phyloP scores from a whole-genome alignment of 805 yeast genomes.

The Cyberlindnera mrakii region DNA sequence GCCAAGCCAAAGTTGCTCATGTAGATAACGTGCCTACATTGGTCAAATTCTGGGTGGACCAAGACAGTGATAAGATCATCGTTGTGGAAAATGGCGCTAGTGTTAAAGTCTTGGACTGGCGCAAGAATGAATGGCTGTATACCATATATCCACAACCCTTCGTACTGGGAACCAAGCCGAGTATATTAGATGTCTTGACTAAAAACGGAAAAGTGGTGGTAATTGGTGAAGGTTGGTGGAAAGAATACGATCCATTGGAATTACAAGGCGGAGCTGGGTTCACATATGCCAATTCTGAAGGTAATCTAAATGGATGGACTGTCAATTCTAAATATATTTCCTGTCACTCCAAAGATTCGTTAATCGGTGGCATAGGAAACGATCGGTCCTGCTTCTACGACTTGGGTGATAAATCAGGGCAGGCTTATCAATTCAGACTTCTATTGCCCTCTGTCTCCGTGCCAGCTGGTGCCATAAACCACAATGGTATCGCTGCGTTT shows the following conservation, averaged over 20 bases:
- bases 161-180: constrained; percentile 8
- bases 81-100: constrained; percentile 28
- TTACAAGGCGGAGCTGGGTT: constrained; percentile 30
- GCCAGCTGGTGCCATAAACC: constrained; percentile 19
- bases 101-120: constrained; percentile 30
- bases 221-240: constrained; percentile 31
- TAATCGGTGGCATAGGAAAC: constrained; percentile 18
- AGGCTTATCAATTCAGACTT: constrained; percentile 17
- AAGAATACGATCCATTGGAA: constrained; percentile 20
- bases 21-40: constrained; percentile 20
- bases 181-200: constrained; percentile 19
- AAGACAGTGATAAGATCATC: constrained; percentile 26
- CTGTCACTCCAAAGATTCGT: constrained; percentile 5
- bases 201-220: constrained; percentile 23
- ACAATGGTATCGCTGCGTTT: constrained; percentile 19
- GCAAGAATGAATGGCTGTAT: constrained; percentile 23
- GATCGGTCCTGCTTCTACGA: constrained; percentile 22
- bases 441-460: constrained; percentile 16
- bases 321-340: constrained; percentile 13
- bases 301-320: constrained; percentile 20
- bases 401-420: constrained; percentile 13
- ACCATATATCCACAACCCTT: constrained; percentile 27
- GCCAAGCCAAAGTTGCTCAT: constrained; percentile 1
- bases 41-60: constrained; percentile 29
- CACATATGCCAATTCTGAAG: constrained; percentile 19